Evolutionary conservation across 2,329 filamentous ascomycete genomes (phyloP).

Genomic region (Graphilbum fragrans): DNA sequence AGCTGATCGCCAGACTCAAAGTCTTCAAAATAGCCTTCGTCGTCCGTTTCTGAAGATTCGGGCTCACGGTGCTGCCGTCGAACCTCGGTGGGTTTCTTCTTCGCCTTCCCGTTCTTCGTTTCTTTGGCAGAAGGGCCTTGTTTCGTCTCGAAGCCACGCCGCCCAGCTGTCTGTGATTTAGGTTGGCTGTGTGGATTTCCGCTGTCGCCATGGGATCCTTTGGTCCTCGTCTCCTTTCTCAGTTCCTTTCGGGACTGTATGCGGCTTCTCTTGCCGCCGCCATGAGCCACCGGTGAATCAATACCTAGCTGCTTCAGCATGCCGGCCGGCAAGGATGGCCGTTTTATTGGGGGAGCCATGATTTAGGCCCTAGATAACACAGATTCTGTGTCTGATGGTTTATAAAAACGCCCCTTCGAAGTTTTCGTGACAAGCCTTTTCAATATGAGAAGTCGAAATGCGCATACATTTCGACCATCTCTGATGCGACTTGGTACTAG

Average conservation of each 20-base stretch:
- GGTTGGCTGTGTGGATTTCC: not conserved
- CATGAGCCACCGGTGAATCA: constrained; percentile 8
- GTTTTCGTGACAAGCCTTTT: too few species aligned
- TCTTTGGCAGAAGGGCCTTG: too few species aligned
- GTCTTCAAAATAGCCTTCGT: constrained; percentile 10
- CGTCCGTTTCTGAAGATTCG: constrained; percentile 12
- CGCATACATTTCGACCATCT: too few species aligned
- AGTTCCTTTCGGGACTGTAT: constrained; percentile 11
- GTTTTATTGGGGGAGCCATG: constrained; percentile 5
- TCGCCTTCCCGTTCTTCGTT: too few species aligned
- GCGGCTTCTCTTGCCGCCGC: not conserved
- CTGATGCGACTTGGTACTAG: too few species aligned
- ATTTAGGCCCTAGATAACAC: too few species aligned
- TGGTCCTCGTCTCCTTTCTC: not conserved
- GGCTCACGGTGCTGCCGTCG: not conserved
- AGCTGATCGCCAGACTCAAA: constrained; percentile 13
- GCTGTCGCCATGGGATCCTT: not conserved
- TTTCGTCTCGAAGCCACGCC: not conserved
- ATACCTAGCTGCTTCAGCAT: constrained; percentile 24
- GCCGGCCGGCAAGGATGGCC: constrained; percentile 3
- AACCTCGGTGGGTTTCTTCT: not conserved
- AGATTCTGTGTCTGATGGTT: too few species aligned
- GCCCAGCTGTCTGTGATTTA: not conserved
- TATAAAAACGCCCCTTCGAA: too few species aligned
- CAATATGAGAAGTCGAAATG: too few species aligned